Percentiles rank a stretch among this genome's conserved stretches.
phyloP scores from a whole-genome alignment of 768 basidiomycete genomes.

The Boletus tylopilopsis region DNA sequence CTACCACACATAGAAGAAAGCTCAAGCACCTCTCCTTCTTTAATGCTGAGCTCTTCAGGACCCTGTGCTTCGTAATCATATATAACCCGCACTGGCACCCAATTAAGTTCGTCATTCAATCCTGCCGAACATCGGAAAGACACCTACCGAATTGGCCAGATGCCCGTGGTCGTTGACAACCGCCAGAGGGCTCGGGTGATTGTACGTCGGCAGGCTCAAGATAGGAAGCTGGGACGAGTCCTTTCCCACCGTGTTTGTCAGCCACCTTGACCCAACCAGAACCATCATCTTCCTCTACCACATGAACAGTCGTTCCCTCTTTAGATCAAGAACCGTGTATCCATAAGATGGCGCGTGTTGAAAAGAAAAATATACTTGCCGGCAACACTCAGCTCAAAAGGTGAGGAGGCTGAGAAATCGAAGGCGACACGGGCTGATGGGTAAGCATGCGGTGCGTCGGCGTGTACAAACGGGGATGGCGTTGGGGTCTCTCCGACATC shows the following conservation, averaged over 20 bases:
- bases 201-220: constrained; percentile 41
- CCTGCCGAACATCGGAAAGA: not conserved
- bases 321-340: constrained; percentile 27
- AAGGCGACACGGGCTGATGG: constrained; percentile 63
- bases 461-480: constrained; percentile 55
- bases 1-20: constrained; percentile 63
- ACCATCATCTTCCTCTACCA: constrained; percentile 80
- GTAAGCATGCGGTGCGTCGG: constrained; percentile 35
- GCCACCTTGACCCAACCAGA: constrained; percentile 83
- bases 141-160: constrained; percentile 51
- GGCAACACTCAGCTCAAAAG: constrained; percentile 69
- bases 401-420: constrained; percentile 70
- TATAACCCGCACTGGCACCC: constrained; percentile 64
- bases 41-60: constrained; percentile 61
- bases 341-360: constrained; percentile 5
- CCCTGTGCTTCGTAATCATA: constrained; percentile 78
- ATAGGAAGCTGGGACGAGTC: constrained; percentile 86
- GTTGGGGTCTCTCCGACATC: constrained; percentile 34
- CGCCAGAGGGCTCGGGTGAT: constrained; percentile 5
- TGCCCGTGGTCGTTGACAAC: constrained; percentile 26
- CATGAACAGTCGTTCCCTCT: constrained; percentile 61
- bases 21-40: constrained; percentile 59
- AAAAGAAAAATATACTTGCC: constrained; percentile 38
- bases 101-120: constrained; percentile 2
- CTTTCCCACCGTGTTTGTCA: constrained; percentile 53